These are phyloP conservation scores for Trichoderma sp. DNA, from an alignment of 2,329 filamentous ascomycete species.

Conservation along the genomic window DNA sequence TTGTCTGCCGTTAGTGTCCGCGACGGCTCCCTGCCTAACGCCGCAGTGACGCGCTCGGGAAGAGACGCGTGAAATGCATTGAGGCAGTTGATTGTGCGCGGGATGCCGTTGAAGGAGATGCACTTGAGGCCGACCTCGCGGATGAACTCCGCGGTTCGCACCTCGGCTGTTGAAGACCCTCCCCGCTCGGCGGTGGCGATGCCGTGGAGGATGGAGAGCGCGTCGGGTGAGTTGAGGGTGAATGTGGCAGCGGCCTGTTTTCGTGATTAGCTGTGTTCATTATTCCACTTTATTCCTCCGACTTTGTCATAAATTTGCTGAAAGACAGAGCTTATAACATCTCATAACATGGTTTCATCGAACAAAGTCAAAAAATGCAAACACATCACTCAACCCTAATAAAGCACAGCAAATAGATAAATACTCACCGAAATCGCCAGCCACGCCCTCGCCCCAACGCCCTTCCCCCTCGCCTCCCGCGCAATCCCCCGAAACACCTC, in stretches of 20 bases:
- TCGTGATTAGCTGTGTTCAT: neutral
- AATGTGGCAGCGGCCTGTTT: conserved; percentile 75
- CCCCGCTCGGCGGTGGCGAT: conserved; percentile 44
- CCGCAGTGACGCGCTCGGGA: conserved; percentile 56
- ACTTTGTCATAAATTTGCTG: neutral
- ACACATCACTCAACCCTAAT: neutral
- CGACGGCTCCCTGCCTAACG: conserved; percentile 61
- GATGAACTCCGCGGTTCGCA: conserved; percentile 69
- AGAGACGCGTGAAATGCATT: conserved; percentile 70
- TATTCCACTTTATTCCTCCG: too few species aligned
- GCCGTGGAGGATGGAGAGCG: conserved; percentile 66
- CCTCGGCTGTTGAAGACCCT: conserved; percentile 31
- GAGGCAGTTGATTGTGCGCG: conserved; percentile 81
- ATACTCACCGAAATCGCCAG: conserved; percentile 63
- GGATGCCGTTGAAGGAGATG: conserved; percentile 81
- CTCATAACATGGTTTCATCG: neutral
- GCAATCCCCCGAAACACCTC: conserved; percentile 68
- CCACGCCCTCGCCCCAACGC: conserved; percentile 68
- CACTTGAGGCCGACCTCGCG: conserved; percentile 76
- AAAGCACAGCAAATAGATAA: neutral
- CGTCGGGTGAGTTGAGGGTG: conserved; percentile 83
- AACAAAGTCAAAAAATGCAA: neutral
- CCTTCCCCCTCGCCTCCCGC: conserved; percentile 62
- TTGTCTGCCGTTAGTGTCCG: conserved; percentile 57
- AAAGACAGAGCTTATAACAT: neutral